These are phyloP conservation scores for Cryptococcus sp. DNA, from an alignment of 1,284 basidiomycete genomes.

Conservation along the genomic window DNA sequence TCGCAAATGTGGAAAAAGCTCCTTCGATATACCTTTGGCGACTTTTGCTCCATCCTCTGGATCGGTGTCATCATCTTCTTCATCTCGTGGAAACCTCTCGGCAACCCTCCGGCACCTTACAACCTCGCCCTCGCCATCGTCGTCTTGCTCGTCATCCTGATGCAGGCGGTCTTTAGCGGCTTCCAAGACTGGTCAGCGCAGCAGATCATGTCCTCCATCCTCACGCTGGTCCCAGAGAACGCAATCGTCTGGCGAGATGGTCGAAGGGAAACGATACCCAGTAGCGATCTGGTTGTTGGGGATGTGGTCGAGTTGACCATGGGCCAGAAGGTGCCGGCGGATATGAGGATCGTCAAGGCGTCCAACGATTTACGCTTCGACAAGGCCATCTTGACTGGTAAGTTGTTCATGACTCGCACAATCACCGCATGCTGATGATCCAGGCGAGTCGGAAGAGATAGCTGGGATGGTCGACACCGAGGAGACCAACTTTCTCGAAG, in stretches of 20 bases:
- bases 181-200: conserved; percentile 49
- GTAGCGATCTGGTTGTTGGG: conserved; percentile 41
- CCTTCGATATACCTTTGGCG: conserved; percentile 54
- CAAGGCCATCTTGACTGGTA: conserved; percentile 55
- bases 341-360: conserved; percentile 49
- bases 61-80: conserved; percentile 53
- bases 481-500: conserved; percentile 54
- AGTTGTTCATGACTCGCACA: conserved; percentile 9
- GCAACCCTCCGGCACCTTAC: conserved; percentile 49
- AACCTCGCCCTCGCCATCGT: conserved; percentile 49
- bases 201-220: conserved; percentile 55
- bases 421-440: conserved; percentile 14
- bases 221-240: conserved; percentile 53
- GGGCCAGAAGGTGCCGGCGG: conserved; percentile 48
- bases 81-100: conserved; percentile 54
- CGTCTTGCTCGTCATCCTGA: conserved; percentile 41
- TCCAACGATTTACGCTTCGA: conserved; percentile 55
- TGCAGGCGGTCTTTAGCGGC: conserved; percentile 51
- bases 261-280: conserved; percentile 18
- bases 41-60: conserved; percentile 54
- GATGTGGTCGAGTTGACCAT: conserved; percentile 42
- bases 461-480: conserved; percentile 34
- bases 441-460: conserved; percentile 13
- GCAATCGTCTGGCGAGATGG: conserved; percentile 51
- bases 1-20: conserved; percentile 52